These are phyloP conservation scores for Pythium aquatile DNA, from an alignment of 352 stramenopile genomes.

Conservation along the genomic window DNA sequence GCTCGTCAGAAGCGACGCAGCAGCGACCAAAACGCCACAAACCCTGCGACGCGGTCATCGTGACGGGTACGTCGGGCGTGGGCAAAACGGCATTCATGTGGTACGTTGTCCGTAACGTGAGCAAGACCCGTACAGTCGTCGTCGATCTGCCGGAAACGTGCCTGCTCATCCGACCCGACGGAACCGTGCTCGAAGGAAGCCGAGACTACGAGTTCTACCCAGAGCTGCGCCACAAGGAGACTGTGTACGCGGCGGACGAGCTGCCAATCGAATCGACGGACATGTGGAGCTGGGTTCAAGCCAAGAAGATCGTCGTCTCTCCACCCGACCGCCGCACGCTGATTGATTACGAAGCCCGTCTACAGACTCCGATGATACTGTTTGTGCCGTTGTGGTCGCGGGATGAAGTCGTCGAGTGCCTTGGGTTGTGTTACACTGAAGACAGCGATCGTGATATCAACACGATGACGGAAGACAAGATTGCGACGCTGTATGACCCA, in stretches of 20 bases:
- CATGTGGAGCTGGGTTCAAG: background rate
- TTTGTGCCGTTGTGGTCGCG: background rate
- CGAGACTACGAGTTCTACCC: background rate
- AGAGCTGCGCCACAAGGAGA: background rate
- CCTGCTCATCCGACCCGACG: background rate
- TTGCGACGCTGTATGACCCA: background rate
- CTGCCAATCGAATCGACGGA: background rate
- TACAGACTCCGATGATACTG: background rate
- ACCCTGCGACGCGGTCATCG: background rate
- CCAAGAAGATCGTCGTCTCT: background rate
- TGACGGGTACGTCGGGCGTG: background rate
- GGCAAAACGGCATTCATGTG: background rate
- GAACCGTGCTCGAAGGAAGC: background rate
- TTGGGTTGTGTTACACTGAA: background rate
- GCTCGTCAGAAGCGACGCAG: too few species aligned
- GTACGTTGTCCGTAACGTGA: background rate
- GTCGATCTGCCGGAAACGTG: background rate
- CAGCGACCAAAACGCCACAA: too few species aligned
- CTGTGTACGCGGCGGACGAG: background rate
- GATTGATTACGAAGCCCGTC: background rate
- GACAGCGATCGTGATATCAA: background rate
- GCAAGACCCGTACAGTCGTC: background rate
- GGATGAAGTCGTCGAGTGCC: background rate
- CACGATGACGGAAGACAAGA: background rate
- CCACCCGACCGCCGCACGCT: background rate